Base-by-base conservation (phyloP, 2,329 filamentous ascomycete genomes). In the Penicillium sp. region DNA sequence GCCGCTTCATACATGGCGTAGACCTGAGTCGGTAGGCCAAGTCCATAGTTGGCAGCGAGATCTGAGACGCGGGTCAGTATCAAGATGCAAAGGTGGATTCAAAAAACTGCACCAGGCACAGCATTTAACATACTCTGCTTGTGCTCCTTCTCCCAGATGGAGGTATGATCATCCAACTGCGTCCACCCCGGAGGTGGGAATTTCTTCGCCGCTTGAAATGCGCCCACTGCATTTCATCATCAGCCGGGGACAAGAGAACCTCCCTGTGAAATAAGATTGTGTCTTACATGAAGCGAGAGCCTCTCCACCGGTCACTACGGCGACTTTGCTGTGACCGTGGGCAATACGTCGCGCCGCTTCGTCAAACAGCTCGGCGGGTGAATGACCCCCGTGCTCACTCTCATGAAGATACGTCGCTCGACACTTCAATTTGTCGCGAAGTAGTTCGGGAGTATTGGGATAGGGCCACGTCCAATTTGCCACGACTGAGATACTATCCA, bases 1-100 rank as follows among this genome's bases (percentile, higher is more conserved):
- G 68, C 79, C 52, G 83, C 84, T 54, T 86, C 83, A 56, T 84
- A 86, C 0, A 86, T 59, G 0, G 83, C 82, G 56, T 86, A 86
- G 0, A 86, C 71, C 29, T 86, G 83, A 9, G 85, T 82, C 0
- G 83, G 82, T 0, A 79, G 72, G 0, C 82, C 82, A 70, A 70
- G 56, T 86, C 82, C 2, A 69, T 67, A 1, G 11, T 34, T 27
- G n/a, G 18, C 34, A 1, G 80, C 82, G 9, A 80, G 59, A 56
- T 78, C 79, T 83, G 9, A 13, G 8, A 27, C 8, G n/a, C 0
- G 13, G 13, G 8, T 39, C 27, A 37, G 35, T 13, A 37, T 34
- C 5, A 43, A 26, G 29, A 18, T 33, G 8, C 18, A 18, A 18
- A 18, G 18, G 18, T 18, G 18, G 3, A 18, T 18, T 18, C 18